A percentile compares a stretch with the other conserved stretches of the same genome.
Evolutionary conservation across 2,329 filamentous ascomycete species (phyloP).

Genomic region (Ophiostoma piceae): DNA sequence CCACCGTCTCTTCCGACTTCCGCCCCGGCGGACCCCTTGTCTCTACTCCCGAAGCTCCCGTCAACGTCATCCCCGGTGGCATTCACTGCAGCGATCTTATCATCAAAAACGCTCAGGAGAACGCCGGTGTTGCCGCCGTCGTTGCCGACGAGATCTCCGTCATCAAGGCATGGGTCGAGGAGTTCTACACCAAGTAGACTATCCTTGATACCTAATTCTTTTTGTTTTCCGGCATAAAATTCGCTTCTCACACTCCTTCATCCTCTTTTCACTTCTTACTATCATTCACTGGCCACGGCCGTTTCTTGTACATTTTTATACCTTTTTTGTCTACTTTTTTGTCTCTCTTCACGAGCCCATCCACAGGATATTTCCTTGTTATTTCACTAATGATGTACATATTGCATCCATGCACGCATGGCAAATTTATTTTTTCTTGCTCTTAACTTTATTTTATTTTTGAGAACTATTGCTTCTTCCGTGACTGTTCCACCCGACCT

Average conservation of each 20-base stretch:
- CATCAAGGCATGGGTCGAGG: constrained; percentile 48
- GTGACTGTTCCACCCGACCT: neutral
- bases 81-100: constrained; percentile 40
- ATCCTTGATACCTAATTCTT: neutral
- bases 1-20: constrained; percentile 37
- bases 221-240: neutral
- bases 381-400: constrained; percentile 3
- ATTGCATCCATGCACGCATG: constrained; percentile 12
- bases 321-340: neutral
- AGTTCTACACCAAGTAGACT: constrained; percentile 15
- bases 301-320: neutral
- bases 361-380: neutral
- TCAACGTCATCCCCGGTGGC: constrained; percentile 37
- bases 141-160: constrained; percentile 48
- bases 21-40: constrained; percentile 37
- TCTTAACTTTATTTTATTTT: neutral
- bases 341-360: neutral
- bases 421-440: neutral
- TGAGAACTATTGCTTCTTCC: neutral
- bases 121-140: constrained; percentile 42
- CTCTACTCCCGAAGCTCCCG: constrained; percentile 34
- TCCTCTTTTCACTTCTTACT: neutral
- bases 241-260: constrained; percentile 3
- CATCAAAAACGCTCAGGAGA: constrained; percentile 9
- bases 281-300: neutral